Base-by-base conservation (phyloP, 2,329 filamentous ascomycete genomes). In the Sclerotinia borealis region DNA sequence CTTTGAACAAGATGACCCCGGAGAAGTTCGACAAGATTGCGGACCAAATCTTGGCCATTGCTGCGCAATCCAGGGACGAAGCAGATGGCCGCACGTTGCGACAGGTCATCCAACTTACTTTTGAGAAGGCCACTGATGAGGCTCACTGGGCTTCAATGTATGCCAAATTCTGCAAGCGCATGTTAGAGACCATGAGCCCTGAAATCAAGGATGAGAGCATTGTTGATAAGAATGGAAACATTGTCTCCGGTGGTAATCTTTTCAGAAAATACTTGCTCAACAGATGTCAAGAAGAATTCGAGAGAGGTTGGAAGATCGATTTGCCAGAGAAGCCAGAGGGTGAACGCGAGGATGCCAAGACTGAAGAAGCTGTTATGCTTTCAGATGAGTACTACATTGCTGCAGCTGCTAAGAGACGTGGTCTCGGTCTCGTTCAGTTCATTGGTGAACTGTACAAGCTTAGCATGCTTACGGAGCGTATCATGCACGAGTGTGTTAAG, bases 181-280 rank as follows among this genome's bases (percentile, higher is more conserved):
- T 98, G 95, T 82, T 98, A 66, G 90, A 96, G 76, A 93, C 85
- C 66, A 98, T 97, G 91, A 96, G 91, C 77, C 79, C 90, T 27
- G 93, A 97, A 54, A 96, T 99, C 75, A 92, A 92, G 72, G 95
- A 99, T 72, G 93, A 97, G 79, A 93, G 88, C 67, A 96, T 99
- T 77, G 88, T 87, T 70, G 95, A 99, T 80, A 96, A 92, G 83
- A 85, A 84, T 66, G 92, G 91, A 71, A 88, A 93, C 64, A 86
- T 96, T 63, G 93, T 98, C 69, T 91, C 89, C 69, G 95, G 95
- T 71, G 95, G 95, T 71, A 92, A 90, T 69, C 81, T 99, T 36
- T 99, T 99, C 91, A 86, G 95, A 73, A 99, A 99, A 80, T 99
- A 99, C 77, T 85, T 99, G 39, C 89, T 99, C 75, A 99, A 98